These are phyloP conservation scores for Gliomastix tumulicola DNA, from an alignment of 2,329 filamentous ascomycete genomes.

Conservation along the genomic window DNA sequence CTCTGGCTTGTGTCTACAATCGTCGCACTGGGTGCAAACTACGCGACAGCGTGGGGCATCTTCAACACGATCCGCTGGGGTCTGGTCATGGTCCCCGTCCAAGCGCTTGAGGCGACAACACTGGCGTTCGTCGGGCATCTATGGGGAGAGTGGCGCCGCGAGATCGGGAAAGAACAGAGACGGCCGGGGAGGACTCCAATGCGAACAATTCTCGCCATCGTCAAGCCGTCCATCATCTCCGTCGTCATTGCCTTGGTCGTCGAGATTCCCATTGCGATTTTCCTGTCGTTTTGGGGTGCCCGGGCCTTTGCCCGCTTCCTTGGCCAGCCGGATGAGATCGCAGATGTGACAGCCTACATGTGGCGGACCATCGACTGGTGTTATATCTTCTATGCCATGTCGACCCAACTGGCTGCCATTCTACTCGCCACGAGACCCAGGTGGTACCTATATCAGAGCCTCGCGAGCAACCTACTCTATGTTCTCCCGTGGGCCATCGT, in stretches of 20 bases:
- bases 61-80: constrained; percentile 73
- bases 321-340: constrained; percentile 47
- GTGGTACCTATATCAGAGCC: constrained; percentile 63
- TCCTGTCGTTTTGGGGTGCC: constrained; percentile 53
- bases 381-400: constrained; percentile 62
- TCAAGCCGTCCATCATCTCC: constrained; percentile 46
- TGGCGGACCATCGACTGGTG: constrained; percentile 58
- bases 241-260: constrained; percentile 43
- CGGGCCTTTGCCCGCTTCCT: constrained; percentile 56
- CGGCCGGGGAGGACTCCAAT: constrained; percentile 9
- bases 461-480: constrained; percentile 60
- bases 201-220: constrained; percentile 26
- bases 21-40: constrained; percentile 53
- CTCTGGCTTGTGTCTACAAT: constrained; percentile 64
- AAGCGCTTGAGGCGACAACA: constrained; percentile 57
- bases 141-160: constrained; percentile 48
- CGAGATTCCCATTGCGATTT: constrained; percentile 56
- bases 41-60: constrained; percentile 66
- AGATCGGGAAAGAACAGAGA: constrained; percentile 12
- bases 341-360: constrained; percentile 57
- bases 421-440: constrained; percentile 55
- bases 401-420: constrained; percentile 54
- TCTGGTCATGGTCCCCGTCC: constrained; percentile 66
- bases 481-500: constrained; percentile 67
- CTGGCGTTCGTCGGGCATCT: constrained; percentile 59